Evolutionary conservation across 441 rosid genomes (phyloP).

Genomic region (Bruguiera hainesii): DNA sequence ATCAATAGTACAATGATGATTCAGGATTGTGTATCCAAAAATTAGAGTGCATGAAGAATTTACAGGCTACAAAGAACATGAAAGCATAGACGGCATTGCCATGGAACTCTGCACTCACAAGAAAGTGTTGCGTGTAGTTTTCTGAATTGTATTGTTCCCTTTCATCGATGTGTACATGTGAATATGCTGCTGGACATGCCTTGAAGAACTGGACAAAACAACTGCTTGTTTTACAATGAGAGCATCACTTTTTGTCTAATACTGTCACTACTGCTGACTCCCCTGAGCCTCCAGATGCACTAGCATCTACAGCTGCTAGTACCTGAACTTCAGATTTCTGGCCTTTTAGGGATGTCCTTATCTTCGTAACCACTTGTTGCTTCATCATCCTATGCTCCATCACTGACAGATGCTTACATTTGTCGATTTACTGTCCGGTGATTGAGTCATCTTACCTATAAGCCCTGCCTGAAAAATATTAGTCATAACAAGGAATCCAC

Average conservation of each 20-base stretch:
- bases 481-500: neutral
- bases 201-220: neutral
- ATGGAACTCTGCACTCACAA: too few species aligned
- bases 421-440: neutral
- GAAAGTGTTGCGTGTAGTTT: too few species aligned
- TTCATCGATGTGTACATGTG: too few species aligned
- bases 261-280: neutral
- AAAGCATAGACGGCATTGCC: too few species aligned
- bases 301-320: neutral
- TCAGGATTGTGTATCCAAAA: too few species aligned
- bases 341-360: neutral
- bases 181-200: neutral
- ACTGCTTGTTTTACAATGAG: neutral
- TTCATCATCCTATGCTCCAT: neutral
- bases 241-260: neutral
- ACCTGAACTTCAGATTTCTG: neutral
- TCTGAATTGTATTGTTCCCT: too few species aligned
- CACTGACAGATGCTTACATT: neutral
- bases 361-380: neutral
- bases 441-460: neutral
- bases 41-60: too few species aligned
- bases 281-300: neutral
- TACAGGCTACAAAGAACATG: too few species aligned
- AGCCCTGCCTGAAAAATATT: neutral
- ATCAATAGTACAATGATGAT: too few species aligned